Conservation (phyloP, 2,329 filamentous ascomycete genomes). For the Nemania diffusa region DNA sequence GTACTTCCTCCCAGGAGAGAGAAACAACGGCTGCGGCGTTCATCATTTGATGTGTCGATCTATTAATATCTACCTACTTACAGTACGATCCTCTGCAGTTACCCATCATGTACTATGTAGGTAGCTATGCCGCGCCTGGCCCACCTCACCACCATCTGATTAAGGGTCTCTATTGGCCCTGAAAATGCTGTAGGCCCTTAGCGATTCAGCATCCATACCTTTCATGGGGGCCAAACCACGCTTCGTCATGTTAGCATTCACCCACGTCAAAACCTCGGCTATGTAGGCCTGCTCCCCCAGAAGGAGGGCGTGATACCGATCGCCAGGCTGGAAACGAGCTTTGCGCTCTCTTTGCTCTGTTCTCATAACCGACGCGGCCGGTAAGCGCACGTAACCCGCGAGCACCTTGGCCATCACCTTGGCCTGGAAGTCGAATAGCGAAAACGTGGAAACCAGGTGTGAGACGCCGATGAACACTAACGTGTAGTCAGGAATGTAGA, state of each 20-base stretch:
- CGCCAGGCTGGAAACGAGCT: slow-evolving; percentile 46
- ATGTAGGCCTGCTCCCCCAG: slow-evolving; percentile 50
- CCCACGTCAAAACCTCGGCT: slow-evolving; percentile 46
- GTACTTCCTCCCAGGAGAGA: background rate
- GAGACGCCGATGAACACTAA: slow-evolving; percentile 72
- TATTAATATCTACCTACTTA: slow-evolving; percentile 27
- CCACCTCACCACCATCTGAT: background rate
- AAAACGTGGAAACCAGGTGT: slow-evolving; percentile 74
- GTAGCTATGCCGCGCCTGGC: background rate
- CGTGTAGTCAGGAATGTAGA: slow-evolving; percentile 74
- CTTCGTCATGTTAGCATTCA: slow-evolving; percentile 41
- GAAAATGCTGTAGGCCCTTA: slow-evolving; percentile 36
- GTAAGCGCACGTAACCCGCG: slow-evolving; percentile 61
- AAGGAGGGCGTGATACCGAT: slow-evolving; percentile 53
- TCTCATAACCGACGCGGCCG: slow-evolving; percentile 54
- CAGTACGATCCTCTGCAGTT: slow-evolving; percentile 9
- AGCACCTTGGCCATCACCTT: slow-evolving; percentile 68
- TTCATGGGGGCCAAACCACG: slow-evolving; percentile 44
- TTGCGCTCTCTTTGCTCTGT: slow-evolving; percentile 49
- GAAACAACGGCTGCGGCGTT: background rate
- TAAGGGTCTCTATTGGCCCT: slow-evolving; percentile 24
- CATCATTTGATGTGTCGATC: slow-evolving; percentile 12
- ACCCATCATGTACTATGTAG: slow-evolving; percentile 12
- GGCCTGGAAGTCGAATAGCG: slow-evolving; percentile 76
- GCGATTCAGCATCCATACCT: slow-evolving; percentile 51